Evolutionary conservation across 345 rosid species (phyloP).

Genomic region (Eucalyptus guilfoylei): DNA sequence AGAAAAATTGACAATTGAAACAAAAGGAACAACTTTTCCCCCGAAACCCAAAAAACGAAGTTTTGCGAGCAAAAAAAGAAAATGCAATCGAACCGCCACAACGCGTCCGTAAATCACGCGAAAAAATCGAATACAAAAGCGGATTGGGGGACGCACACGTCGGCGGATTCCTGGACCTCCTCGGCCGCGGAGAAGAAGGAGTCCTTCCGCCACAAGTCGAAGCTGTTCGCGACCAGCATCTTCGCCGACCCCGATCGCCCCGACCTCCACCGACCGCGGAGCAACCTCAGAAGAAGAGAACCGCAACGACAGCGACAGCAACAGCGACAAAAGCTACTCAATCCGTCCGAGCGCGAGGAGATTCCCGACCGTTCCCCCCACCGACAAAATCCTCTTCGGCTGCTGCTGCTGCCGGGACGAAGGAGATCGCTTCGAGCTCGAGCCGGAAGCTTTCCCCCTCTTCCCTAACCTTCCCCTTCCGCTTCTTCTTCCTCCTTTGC

Average conservation of each 20-base stretch:
- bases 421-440: neutral
- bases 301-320: neutral
- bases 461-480: neutral
- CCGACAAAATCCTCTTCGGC: neutral
- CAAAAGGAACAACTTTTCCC: neutral
- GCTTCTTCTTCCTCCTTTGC: constrained; percentile 3
- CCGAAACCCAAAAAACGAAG: neutral
- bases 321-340: neutral
- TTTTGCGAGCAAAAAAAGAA: neutral
- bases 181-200: constrained; percentile 89
- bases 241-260: neutral
- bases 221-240: constrained; percentile 83
- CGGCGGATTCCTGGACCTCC: constrained; percentile 88
- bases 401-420: neutral
- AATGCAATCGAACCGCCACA: neutral
- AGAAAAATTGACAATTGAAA: neutral
- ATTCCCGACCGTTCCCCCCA: neutral
- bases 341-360: neutral
- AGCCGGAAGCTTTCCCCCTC: neutral
- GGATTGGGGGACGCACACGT: constrained; percentile 32
- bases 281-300: neutral
- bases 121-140: neutral
- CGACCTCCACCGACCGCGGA: constrained; percentile 1
- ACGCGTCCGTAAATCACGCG: neutral
- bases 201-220: constrained; percentile 84